Conservation (phyloP, 805 yeast species). For the Barnettozyma botsteinii region DNA sequence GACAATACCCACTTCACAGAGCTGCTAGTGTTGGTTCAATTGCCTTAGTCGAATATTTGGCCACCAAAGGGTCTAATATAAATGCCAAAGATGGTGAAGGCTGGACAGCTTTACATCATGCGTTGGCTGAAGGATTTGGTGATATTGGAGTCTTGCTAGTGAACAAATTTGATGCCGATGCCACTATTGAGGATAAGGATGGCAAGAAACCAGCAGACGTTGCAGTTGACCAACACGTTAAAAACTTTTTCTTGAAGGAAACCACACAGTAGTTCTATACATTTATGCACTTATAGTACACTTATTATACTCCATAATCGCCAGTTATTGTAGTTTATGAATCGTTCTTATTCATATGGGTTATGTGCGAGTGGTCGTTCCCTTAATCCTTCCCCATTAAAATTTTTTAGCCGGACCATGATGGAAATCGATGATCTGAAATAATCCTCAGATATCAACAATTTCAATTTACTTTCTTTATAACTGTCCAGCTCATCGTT, state of each 20-base stretch:
- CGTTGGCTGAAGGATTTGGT: constrained; percentile 83
- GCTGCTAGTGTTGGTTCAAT: constrained; percentile 76
- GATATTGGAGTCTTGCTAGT: constrained; percentile 64
- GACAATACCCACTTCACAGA: constrained; percentile 67
- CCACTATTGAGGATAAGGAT: constrained; percentile 37
- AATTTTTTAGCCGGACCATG: not conserved
- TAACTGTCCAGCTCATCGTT: no score
- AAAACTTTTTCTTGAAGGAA: constrained; percentile 1
- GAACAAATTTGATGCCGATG: constrained; percentile 59
- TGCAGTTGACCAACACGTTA: constrained; percentile 47
- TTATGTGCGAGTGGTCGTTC: no score
- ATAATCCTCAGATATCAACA: no score
- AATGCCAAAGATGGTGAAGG: constrained; percentile 66
- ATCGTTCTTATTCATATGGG: not conserved
- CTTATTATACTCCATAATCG: no score
- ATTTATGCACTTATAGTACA: no score
- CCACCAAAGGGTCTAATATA: constrained; percentile 51
- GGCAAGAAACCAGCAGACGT: constrained; percentile 52
- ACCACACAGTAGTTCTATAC: not conserved
- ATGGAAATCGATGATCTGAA: not conserved
- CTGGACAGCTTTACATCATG: constrained; percentile 87
- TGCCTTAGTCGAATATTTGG: constrained; percentile 49
- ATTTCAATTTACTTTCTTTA: no score
- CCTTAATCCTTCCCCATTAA: not conserved
- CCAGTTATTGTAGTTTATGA: no score